Conservation (phyloP, 208 protist genomes). For the Acanthamoeba divionensis region DNA sequence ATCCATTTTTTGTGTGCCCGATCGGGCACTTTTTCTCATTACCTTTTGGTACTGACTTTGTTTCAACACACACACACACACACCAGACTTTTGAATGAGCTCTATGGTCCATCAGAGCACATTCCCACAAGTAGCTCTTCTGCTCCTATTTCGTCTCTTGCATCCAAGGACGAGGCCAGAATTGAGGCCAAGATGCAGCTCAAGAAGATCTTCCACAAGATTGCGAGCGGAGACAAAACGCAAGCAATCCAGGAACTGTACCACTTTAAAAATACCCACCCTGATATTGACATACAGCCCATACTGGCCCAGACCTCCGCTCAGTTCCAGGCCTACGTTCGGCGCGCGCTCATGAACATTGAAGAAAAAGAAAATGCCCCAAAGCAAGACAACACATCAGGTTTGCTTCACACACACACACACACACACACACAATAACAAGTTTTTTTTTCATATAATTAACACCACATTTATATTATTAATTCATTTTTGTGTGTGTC, state of each 20-base stretch:
- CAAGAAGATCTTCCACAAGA: background rate
- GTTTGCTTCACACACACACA: background rate
- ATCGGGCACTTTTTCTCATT: no score
- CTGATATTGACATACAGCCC: slow-evolving; percentile 45
- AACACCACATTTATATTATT: no score
- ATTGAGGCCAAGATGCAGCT: slow-evolving; percentile 42
- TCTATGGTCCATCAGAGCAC: no score
- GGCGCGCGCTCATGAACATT: background rate
- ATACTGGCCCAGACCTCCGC: background rate
- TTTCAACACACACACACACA: no score
- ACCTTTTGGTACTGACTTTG: no score
- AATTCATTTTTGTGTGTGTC: no score
- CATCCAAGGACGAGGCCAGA: no score
- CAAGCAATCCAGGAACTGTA: background rate
- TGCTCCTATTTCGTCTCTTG: no score
- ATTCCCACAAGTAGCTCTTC: no score
- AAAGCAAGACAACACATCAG: background rate
- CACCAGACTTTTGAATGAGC: no score
- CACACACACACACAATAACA: no score
- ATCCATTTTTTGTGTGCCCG: background rate
- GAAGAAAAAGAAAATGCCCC: slow-evolving; percentile 40
- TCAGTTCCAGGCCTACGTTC: slow-evolving; percentile 50
- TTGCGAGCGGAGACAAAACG: background rate
- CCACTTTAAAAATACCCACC: background rate
- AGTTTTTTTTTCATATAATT: no score